A percentile compares a stretch with the other conserved stretches of the same genome.
phyloP scores from a whole-genome alignment of 1,284 basidiomycete species.

The Tylopilus sp. region DNA sequence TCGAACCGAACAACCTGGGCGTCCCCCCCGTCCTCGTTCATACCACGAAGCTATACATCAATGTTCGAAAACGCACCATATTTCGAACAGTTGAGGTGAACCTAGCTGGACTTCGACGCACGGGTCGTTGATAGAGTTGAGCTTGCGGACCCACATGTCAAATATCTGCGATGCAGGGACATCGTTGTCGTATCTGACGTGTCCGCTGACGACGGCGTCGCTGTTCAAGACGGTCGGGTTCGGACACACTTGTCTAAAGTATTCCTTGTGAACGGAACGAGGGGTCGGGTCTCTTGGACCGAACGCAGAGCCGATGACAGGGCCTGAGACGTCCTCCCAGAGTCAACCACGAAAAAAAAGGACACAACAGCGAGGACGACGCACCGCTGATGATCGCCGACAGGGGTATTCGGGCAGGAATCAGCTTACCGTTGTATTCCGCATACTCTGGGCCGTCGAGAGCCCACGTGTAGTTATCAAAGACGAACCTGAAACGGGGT shows the following conservation, averaged over 20 bases:
- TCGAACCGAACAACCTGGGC: conserved; percentile 41
- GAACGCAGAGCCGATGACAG: conserved; percentile 36
- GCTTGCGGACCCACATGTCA: conserved; percentile 37
- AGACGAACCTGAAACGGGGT: conserved; percentile 36
- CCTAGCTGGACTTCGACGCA: conserved; percentile 40
- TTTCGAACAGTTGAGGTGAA: conserved; percentile 40
- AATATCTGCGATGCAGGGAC: conserved; percentile 33
- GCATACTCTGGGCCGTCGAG: conserved; percentile 30
- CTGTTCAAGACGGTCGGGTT: conserved; percentile 33
- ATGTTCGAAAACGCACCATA: conserved; percentile 36
- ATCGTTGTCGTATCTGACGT: conserved; percentile 20
- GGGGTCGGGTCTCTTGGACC: conserved; percentile 31
- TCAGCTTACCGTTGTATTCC: conserved; percentile 38
- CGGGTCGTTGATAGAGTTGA: conserved; percentile 37
- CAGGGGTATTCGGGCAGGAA: conserved; percentile 41
- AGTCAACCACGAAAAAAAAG: background rate
- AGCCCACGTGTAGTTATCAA: conserved; percentile 41
- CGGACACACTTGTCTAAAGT: conserved; percentile 42
- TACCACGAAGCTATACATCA: background rate
- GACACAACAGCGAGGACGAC: conserved; percentile 10
- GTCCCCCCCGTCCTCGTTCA: background rate
- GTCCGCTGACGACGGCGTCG: conserved; percentile 21
- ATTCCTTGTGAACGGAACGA: conserved; percentile 42
- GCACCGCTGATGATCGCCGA: conserved; percentile 40
- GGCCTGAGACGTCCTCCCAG: conserved; percentile 23